Evolutionary conservation across 2,329 filamentous ascomycete species (phyloP).

Genomic region (Thelonectria blattea): DNA sequence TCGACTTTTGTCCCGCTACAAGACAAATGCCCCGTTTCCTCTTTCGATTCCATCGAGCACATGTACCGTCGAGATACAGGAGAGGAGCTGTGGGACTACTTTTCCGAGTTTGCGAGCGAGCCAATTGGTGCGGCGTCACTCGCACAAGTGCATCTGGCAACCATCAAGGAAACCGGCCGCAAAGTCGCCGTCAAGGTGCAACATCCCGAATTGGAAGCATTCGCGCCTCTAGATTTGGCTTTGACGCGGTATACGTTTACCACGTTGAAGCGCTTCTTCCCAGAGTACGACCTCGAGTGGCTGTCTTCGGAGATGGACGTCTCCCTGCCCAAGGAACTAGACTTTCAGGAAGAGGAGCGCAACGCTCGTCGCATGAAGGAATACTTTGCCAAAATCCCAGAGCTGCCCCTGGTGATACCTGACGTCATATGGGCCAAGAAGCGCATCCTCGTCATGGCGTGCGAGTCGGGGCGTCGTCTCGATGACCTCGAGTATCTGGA

Average conservation of each 20-base stretch:
- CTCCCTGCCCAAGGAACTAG: conserved; percentile 88
- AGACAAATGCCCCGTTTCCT: conserved; percentile 93
- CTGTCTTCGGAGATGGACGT: conserved; percentile 90
- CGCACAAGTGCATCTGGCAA: conserved; percentile 92
- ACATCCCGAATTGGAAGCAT: conserved; percentile 87
- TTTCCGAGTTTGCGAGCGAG: conserved; percentile 78
- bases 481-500: conserved; percentile 92
- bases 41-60: conserved; percentile 80
- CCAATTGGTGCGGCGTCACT: conserved; percentile 94
- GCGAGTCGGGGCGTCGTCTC: conserved; percentile 81
- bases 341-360: conserved; percentile 83
- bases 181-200: conserved; percentile 97
- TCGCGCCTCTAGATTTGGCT: conserved; percentile 85
- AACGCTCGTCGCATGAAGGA: conserved; percentile 82
- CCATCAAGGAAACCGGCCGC: conserved; percentile 79
- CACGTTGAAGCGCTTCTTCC: conserved; percentile 90
- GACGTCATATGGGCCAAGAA: conserved; percentile 88
- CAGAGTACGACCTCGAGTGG: conserved; percentile 98
- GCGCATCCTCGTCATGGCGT: conserved; percentile 94
- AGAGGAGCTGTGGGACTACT: conserved; percentile 77
- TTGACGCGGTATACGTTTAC: conserved; percentile 90
- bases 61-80: conserved; percentile 91
- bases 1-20: conserved; percentile 95
- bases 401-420: conserved; percentile 86
- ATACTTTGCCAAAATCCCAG: conserved; percentile 77